Conservation (phyloP, 2,329 filamentous ascomycete genomes). For the Waltergamsia citrina region DNA sequence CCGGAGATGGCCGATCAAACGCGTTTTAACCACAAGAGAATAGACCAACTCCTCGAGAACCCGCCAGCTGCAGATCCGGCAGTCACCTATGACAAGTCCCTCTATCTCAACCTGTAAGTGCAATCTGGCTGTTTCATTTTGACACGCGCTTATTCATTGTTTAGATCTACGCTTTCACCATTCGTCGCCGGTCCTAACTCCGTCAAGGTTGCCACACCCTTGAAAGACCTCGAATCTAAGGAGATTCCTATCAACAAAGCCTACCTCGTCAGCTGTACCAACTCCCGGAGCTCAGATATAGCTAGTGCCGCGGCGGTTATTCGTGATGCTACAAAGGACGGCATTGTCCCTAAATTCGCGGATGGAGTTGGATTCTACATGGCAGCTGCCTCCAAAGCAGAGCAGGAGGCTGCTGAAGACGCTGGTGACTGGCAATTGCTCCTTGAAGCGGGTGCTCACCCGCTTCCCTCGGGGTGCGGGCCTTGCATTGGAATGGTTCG, state of each 20-base stretch:
- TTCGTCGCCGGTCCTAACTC: constrained; percentile 82
- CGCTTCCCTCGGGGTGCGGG: constrained; percentile 65
- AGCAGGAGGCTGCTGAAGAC: constrained; percentile 71
- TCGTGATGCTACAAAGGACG: constrained; percentile 61
- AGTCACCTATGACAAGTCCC: constrained; percentile 72
- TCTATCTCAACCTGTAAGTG: constrained; percentile 76
- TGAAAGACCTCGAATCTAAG: constrained; percentile 62
- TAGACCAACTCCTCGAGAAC: constrained; percentile 64
- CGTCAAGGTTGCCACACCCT: constrained; percentile 75
- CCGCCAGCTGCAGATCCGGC: constrained; percentile 62
- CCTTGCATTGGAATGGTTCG: constrained; percentile 85
- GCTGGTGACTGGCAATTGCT: constrained; percentile 79
- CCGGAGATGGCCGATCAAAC: constrained; percentile 19
- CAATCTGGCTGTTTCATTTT: no score
- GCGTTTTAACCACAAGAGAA: constrained; percentile 61
- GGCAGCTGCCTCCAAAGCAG: constrained; percentile 70
- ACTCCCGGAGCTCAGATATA: constrained; percentile 72
- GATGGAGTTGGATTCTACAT: constrained; percentile 79
- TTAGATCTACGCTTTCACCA: constrained; percentile 63
- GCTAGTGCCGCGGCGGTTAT: constrained; percentile 78
- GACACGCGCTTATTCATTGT: background rate
- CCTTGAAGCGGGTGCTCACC: constrained; percentile 66
- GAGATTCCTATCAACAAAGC: constrained; percentile 74
- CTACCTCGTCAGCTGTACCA: constrained; percentile 79
- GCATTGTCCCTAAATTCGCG: constrained; percentile 59